These are phyloP conservation scores for Linaria vulgaris DNA, from an alignment of 257 asterid genomes.

Conservation along the genomic window DNA sequence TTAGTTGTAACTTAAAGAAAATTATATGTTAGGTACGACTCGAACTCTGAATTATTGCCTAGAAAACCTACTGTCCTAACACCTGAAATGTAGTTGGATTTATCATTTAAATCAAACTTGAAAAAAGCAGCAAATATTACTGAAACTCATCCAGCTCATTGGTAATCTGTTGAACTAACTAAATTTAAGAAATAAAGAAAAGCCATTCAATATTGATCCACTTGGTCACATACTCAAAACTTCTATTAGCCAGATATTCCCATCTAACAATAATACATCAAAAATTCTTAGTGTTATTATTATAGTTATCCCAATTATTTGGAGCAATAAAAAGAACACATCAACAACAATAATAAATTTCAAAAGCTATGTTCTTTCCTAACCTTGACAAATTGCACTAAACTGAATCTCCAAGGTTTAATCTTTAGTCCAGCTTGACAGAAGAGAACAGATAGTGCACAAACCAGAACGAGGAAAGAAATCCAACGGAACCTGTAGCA, in stretches of 20 bases:
- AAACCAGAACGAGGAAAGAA: conserved; percentile 84
- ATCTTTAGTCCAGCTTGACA: conserved; percentile 70
- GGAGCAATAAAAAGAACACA: conserved; percentile 12
- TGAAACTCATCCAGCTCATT: no score
- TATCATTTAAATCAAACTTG: no score
- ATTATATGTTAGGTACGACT: no score
- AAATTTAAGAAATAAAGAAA: no score
- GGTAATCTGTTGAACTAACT: no score
- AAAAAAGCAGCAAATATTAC: no score
- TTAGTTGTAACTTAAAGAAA: no score
- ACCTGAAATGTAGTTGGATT: no score
- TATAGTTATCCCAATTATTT: conserved; percentile 28
- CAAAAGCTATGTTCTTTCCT: conserved; percentile 20
- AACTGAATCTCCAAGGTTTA: neutral
- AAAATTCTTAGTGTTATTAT: conserved; percentile 28
- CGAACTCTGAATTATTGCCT: no score
- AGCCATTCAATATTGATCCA: no score
- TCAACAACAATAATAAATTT: conserved; percentile 25
- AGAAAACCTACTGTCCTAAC: no score
- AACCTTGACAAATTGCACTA: neutral
- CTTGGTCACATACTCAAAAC: no score
- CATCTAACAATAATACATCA: conserved; percentile 27
- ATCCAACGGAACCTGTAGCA: conserved; percentile 81
- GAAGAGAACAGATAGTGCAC: conserved; percentile 85
- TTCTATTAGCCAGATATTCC: neutral